Evolutionary conservation across 306 rosid species (phyloP).

Genomic region (Vigna radiata): DNA sequence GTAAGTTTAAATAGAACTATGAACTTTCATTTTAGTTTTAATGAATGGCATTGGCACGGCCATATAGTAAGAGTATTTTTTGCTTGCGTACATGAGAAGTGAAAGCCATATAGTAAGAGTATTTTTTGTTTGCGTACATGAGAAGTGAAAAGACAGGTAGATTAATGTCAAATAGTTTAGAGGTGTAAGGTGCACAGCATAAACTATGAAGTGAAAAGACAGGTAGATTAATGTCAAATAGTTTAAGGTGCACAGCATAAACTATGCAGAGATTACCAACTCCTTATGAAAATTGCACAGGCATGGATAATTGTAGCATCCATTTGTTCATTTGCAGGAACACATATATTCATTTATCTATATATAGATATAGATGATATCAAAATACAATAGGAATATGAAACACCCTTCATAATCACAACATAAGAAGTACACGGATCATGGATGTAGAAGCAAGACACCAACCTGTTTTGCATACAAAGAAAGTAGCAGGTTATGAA

Average conservation of each 20-base stretch:
- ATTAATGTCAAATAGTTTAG: no score
- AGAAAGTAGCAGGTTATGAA: constrained; percentile 93
- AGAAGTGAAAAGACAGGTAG: no score
- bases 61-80: background rate
- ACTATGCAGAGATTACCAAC: constrained; percentile 16
- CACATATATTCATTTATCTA: constrained; percentile 29
- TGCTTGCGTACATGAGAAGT: constrained; percentile 14
- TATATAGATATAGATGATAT: constrained; percentile 8
- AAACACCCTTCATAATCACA: constrained; percentile 10
- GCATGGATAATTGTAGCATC: constrained; percentile 18
- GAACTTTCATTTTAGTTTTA: constrained; percentile 18
- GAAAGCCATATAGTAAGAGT: no score
- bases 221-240: constrained; percentile 5
- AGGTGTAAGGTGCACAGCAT: no score
- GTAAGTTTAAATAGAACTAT: constrained; percentile 3
- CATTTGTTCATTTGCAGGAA: constrained; percentile 26
- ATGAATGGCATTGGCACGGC: constrained; percentile 1
- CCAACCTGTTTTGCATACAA: constrained; percentile 94
- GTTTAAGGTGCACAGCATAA: constrained; percentile 1
- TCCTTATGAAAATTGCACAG: constrained; percentile 5
- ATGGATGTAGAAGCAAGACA: constrained; percentile 41
- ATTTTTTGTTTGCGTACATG: no score
- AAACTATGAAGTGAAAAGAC: constrained; percentile 27
- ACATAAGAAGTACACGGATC: constrained; percentile 34
- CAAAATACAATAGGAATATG: constrained; percentile 28